Evolutionary conservation across 1,284 basidiomycete species (phyloP), one percentile per base, ranked within the genome.

Genomic region (Ganoderma meredithae): DNA sequence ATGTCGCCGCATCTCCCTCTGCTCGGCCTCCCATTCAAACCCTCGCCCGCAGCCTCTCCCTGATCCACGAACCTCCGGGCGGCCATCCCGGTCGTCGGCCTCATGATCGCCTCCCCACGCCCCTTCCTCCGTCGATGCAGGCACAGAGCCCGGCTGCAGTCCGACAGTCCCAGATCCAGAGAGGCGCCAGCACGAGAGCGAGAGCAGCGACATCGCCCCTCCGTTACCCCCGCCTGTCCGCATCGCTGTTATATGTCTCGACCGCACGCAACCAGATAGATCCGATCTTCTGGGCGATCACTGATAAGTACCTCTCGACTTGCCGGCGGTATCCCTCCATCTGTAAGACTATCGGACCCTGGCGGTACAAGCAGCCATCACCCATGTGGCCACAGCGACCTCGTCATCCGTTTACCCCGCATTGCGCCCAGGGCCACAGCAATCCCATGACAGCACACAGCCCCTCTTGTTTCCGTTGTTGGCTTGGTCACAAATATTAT

Each of bases 191-290:
- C 17, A 27, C 13, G 53, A 55, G 53, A 31, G 31, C 53, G 9
- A 55, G 31, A 33, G 12, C 25, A 53, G 15, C 7, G 25, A 19
- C 53, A 55, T 55, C 53, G 53, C 53, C 53, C 53, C 31, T 27
- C 52, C 31, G 17, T 33, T 31, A 2, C 53, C 27, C 31, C 53
- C 47, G 47, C 47, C 10, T 27, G 17, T 15, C 27, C 13, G 8
- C 52, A 55, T 52, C 47, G 47, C 47, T 25, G 47, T 52, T 55
- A 55, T 55, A 55, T 55, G 52, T 55, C 31, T 52, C 22, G 47
- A 10, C 12, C 1, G 47, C 47, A 52, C 47, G 25, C 25, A 52
- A 47, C 10, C 31, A 33, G 31, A 55, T 55, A 55, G 52, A 55
- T 55, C 52, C 52, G 52, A 55, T 55, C 52, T 55, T 19, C 52